Base-by-base conservation (phyloP, 306 rosid genomes). In the Ormosia semicastrata region DNA sequence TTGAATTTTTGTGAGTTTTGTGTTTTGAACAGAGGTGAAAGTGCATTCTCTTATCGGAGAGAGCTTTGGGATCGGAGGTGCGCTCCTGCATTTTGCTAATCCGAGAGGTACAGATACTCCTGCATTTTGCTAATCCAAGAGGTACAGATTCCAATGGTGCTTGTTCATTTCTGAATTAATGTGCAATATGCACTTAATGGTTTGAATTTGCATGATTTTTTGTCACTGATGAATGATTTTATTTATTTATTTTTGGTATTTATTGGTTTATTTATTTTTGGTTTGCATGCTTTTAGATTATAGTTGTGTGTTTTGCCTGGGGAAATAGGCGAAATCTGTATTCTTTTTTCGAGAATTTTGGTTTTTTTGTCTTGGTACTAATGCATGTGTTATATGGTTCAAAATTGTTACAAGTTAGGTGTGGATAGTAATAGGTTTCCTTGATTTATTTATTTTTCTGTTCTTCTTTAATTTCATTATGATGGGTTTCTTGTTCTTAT, bases 41-140 rank as follows among this genome's bases (percentile, higher is more conserved):
- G 37, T 39, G 33, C 54, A 72, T 72, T 77, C 1, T 63, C 5
- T 46, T 10, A 37, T 53, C 17, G 52, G 65, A 36, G 8, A 65
- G 15, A 72, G 36, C 41, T 73, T 36, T 18, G 9, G 43, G 67
- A 1, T 49, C 7, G 3, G 37, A 33, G 69, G 71, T 3, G 2
- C 8, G 34, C 18, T 58, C 10, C 67, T 66, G 76, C 75, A 80
- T 80, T 82, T 34, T 66, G 30, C 54, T 41, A 13, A 40, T 57
- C 13, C 3, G 3, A 13, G 37, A 2, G n/a, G n/a, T n/a, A n/a
- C n/a, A n/a, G n/a, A n/a, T n/a, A n/a, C n/a, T n/a, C n/a, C n/a
- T n/a, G n/a, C n/a, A n/a, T n/a, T n/a, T n/a, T n/a, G n/a, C n/a
- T n/a, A n/a, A n/a, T n/a, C n/a, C n/a, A n/a, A n/a, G n/a, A n/a